These are phyloP conservation scores for Stachybotrys echinatus DNA, from an alignment of 2,329 filamentous ascomycete species.

Conservation along the genomic window DNA sequence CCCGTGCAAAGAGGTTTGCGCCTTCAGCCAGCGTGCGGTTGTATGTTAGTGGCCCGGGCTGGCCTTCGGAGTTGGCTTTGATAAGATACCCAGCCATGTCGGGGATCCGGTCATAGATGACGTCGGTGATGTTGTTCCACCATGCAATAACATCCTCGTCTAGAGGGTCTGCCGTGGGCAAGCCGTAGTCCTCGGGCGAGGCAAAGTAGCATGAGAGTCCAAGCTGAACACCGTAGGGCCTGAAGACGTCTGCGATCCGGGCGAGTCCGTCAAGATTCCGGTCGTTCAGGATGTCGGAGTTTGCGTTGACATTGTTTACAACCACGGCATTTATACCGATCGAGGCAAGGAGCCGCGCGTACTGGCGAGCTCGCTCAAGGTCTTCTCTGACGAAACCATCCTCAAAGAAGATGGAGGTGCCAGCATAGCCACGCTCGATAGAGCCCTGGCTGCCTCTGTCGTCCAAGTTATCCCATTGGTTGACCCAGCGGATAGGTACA, in stretches of 20 bases:
- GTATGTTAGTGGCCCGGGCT: slow-evolving; percentile 64
- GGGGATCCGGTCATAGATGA: slow-evolving; percentile 55
- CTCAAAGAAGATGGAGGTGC: slow-evolving; percentile 63
- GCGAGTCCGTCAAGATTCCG: slow-evolving; percentile 56
- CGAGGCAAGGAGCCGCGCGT: slow-evolving; percentile 62
- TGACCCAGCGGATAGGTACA: slow-evolving; percentile 62
- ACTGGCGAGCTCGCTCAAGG: slow-evolving; percentile 53
- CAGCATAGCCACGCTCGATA: slow-evolving; percentile 65
- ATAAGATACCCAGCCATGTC: slow-evolving; percentile 66
- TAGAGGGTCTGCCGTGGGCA: slow-evolving; percentile 61
- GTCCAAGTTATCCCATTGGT: slow-evolving; percentile 66
- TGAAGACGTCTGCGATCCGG: slow-evolving; percentile 58
- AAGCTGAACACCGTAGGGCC: slow-evolving; percentile 61
- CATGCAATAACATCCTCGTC: slow-evolving; percentile 53
- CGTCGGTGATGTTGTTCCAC: slow-evolving; percentile 56
- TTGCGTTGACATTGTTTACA: slow-evolving; percentile 69
- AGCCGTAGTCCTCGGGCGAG: slow-evolving; percentile 51
- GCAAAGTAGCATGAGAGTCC: slow-evolving; percentile 66
- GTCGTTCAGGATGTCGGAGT: slow-evolving; percentile 48
- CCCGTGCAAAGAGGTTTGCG: slow-evolving; percentile 61
- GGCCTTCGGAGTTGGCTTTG: slow-evolving; percentile 68
- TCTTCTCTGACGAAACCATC: slow-evolving; percentile 49
- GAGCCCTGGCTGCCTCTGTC: slow-evolving; percentile 41
- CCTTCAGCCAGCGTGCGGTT: slow-evolving; percentile 64
- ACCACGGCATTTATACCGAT: slow-evolving; percentile 61